Base-by-base conservation (phyloP, 139 green algal genomes). In the Deuterostichococcus epilithicus region DNA sequence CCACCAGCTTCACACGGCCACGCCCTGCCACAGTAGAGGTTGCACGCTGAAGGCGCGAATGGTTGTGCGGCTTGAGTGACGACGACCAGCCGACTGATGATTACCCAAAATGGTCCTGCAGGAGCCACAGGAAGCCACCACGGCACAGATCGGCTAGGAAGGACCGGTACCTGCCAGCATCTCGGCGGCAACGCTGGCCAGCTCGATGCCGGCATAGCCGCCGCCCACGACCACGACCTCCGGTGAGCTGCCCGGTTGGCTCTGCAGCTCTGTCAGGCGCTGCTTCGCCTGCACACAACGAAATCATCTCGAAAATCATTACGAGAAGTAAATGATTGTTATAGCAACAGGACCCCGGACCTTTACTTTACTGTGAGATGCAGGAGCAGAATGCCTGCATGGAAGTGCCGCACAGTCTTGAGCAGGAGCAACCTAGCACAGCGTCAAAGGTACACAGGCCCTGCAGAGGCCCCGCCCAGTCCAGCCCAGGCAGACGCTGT, bases 181-280 rank as follows among this genome's bases (percentile, higher is more conserved):
- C 82, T 97, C 91, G 0, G 82, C 89, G 13, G 98, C 30, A 34
- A 85, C 86, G 0, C 86, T 83, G 2, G 94, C 92, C 42, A 98
- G 83, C 88, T 99, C 95, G 60, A 98, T 92, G 3, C 94, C 93
- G 23, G 90, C 85, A 78, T 97, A 97, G 2, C 95, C 95, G 3
- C 82, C 94, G 30, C 95, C 95, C 38, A 97, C 91, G 28, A 99
- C 88, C 59, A 90, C 82, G 22, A 94, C 84, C 18, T 32, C 39
- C 0, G 70, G 23, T 18, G 44, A 32, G 59, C 47, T 78, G 28
- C 58, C 72, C 36, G 47, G 28, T 25, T 82, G 44, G 67, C 33
- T 35, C 68, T 88, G 79, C 70, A 92, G 80, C 45, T 71, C 60
- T n/a, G 84, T 72, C 44, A 92, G 72, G 34, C 45, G 42, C 35